phyloP scores from a whole-genome alignment of 2,329 filamentous ascomycete species.

The Diatrype stigma region DNA sequence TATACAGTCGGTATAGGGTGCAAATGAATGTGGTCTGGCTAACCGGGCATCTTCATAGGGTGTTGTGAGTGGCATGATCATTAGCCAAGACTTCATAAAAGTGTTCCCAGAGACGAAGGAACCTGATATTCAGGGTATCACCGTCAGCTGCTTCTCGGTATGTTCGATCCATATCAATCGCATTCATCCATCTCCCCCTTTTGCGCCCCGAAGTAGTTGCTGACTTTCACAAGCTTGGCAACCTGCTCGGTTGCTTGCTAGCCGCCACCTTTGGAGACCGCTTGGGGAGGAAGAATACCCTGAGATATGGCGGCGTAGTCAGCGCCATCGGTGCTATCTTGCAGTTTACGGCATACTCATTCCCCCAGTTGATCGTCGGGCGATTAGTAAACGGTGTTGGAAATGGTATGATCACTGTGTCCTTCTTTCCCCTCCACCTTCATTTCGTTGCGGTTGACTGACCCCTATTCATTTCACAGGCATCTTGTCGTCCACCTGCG shows the following conservation, averaged over 20 bases:
- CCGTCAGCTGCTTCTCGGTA: constrained; percentile 19
- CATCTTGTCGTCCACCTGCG: too few relatives aligned
- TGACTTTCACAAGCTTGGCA: constrained; percentile 6
- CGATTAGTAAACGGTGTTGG: too few relatives aligned
- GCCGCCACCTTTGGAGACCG: constrained; percentile 14
- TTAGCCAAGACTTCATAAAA: constrained; percentile 16
- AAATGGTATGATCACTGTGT: too few relatives aligned
- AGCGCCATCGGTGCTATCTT: constrained; percentile 17
- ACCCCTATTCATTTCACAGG: too few relatives aligned
- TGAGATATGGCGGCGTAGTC: constrained; percentile 11
- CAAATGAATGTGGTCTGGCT: too few relatives aligned
- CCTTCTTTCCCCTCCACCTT: too few relatives aligned
- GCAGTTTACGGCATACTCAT: constrained; percentile 9
- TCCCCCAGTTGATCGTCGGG: too few relatives aligned
- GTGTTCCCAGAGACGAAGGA: constrained; percentile 17
- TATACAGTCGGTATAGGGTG: too few relatives aligned
- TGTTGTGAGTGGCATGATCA: constrained; percentile 2
- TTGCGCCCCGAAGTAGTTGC: too few relatives aligned
- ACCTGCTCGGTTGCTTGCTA: constrained; percentile 15
- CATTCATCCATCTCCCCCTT: too few relatives aligned
- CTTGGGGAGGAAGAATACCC: constrained; percentile 18
- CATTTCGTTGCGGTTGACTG: too few relatives aligned
- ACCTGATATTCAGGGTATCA: constrained; percentile 18
- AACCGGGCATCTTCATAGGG: not conserved
- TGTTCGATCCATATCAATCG: not conserved